Evolutionary conservation across 78 protist genomes (phyloP).

Genomic region (Planoprotostelium fungivorum): DNA sequence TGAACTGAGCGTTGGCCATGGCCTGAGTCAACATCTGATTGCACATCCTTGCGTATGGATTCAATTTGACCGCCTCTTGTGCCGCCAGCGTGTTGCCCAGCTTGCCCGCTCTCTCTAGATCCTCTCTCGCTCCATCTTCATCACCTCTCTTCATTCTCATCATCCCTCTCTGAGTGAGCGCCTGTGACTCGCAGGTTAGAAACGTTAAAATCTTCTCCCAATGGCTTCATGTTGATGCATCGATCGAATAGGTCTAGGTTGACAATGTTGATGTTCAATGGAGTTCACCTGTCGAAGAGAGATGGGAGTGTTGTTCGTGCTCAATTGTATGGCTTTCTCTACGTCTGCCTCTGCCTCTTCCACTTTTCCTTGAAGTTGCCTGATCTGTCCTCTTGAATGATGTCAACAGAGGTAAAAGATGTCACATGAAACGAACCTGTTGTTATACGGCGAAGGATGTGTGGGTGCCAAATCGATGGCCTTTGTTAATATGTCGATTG

Average conservation of each 20-base stretch:
- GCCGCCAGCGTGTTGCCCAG: background rate
- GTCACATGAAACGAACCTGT: background rate
- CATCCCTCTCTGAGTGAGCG: background rate
- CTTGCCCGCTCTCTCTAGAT: background rate
- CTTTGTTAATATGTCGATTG: background rate
- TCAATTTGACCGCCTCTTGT: background rate
- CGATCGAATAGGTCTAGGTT: too few species aligned
- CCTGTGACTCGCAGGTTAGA: background rate
- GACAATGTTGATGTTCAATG: too few species aligned
- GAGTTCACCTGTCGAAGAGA: background rate
- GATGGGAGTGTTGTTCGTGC: background rate
- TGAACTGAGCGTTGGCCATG: background rate
- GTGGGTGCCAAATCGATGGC: background rate
- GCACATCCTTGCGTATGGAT: background rate
- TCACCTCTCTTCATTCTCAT: background rate
- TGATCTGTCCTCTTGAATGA: background rate
- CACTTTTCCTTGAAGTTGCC: background rate
- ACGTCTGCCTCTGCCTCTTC: background rate
- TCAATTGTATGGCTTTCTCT: background rate
- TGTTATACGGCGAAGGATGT: background rate
- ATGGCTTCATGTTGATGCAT: too few species aligned
- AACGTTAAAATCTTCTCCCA: background rate
- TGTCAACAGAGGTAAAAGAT: background rate
- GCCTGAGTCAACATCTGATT: background rate
- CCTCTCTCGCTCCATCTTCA: background rate